These are phyloP conservation scores for Mycena vulgaris DNA, from an alignment of 768 basidiomycete species.

Conservation along the genomic window DNA sequence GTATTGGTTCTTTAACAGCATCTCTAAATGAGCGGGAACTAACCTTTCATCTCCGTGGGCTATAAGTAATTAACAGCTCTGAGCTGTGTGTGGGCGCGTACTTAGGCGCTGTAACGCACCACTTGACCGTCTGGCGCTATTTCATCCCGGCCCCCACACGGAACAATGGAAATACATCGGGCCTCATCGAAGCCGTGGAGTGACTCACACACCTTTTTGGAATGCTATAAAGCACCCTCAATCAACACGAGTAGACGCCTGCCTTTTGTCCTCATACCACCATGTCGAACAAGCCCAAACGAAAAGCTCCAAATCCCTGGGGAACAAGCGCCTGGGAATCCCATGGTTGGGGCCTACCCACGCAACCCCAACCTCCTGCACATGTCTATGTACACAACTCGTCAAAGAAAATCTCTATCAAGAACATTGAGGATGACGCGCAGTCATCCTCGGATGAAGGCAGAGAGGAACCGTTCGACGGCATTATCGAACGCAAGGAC, in stretches of 20 bases:
- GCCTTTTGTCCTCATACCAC: neutral
- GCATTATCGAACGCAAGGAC: constrained; percentile 27
- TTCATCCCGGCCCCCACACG: neutral
- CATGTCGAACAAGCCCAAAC: neutral
- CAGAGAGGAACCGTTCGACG: constrained; percentile 23
- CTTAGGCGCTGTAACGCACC: neutral
- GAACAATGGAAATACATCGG: neutral
- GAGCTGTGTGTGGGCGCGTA: neutral
- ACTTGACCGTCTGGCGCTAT: neutral
- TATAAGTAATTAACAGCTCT: too few relatives aligned
- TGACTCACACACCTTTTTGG: neutral
- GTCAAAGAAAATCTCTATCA: neutral
- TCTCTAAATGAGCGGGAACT: too few relatives aligned
- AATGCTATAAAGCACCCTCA: neutral
- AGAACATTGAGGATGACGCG: constrained; percentile 1
- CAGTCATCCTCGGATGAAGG: constrained; percentile 12
- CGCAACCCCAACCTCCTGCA: neutral
- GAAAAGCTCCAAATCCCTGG: neutral
- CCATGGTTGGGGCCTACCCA: neutral
- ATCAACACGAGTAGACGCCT: neutral
- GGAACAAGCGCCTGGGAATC: neutral
- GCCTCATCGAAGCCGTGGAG: neutral
- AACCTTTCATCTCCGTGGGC: too few relatives aligned
- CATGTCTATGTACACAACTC: neutral
- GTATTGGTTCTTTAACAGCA: too few relatives aligned